These are phyloP conservation scores for Nicotiana undulata DNA, from an alignment of 257 asterid genomes.

Conservation along the genomic window DNA sequence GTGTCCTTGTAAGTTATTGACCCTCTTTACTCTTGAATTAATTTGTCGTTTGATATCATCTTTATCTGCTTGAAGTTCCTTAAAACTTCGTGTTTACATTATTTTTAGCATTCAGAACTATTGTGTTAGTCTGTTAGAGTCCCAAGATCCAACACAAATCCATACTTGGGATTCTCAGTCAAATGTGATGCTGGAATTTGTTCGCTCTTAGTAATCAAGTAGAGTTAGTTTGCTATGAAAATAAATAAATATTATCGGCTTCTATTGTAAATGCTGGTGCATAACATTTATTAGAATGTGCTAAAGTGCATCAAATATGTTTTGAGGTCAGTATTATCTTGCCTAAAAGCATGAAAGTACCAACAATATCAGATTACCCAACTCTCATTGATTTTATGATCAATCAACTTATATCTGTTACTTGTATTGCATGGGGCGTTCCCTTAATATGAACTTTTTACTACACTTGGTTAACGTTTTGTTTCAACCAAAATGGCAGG, in stretches of 20 bases:
- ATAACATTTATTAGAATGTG: neutral
- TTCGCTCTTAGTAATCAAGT: neutral
- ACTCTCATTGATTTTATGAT: neutral
- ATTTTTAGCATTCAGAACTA: neutral
- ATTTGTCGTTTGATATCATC: neutral
- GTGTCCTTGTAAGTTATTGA: constrained; percentile 51
- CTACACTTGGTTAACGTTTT: constrained; percentile 2
- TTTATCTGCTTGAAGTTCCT: neutral
- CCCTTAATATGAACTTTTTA: neutral
- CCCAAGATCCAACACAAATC: neutral
- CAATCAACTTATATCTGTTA: neutral
- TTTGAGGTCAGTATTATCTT: neutral
- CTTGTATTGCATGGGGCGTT: neutral
- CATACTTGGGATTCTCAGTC: neutral
- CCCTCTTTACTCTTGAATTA: neutral
- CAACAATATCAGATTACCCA: neutral
- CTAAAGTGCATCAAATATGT: neutral
- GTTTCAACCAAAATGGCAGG: constrained; percentile 36
- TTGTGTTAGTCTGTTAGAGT: neutral
- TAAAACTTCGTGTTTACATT: neutral
- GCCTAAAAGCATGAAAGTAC: neutral
- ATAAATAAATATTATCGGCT: neutral
- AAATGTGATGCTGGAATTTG: neutral
- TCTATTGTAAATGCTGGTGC: neutral
- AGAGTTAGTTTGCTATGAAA: neutral